Conservation (phyloP, 2,329 filamentous ascomycete genomes). For the Pseudonectria foliicola region DNA sequence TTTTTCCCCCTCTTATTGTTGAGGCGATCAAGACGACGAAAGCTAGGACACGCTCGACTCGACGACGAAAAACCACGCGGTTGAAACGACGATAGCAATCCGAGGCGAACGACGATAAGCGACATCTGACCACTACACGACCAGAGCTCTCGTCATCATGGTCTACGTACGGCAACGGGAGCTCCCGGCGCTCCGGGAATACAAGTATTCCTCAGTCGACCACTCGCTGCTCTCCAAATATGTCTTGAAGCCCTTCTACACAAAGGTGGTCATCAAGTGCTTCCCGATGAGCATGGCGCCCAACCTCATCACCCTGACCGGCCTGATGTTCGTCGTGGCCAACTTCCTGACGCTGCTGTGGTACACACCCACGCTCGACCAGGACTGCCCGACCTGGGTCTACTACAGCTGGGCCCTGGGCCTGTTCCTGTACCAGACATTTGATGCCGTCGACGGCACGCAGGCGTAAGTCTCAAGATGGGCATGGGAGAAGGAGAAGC, state of each 20-base stretch:
- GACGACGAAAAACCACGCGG: too few relatives aligned
- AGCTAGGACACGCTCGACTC: too few relatives aligned
- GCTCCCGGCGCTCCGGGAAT: conserved; percentile 81
- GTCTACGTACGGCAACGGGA: conserved; percentile 92
- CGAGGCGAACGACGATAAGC: background rate
- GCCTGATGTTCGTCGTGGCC: conserved; percentile 80
- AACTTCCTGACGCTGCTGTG: conserved; percentile 90
- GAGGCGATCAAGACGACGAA: too few relatives aligned
- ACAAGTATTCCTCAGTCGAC: conserved; percentile 93
- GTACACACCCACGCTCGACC: conserved; percentile 91
- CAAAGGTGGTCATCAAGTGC: conserved; percentile 82
- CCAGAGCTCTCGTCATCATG: conserved; percentile 46
- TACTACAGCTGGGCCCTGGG: conserved; percentile 88
- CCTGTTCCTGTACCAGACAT: conserved; percentile 94
- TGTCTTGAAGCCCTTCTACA: conserved; percentile 96
- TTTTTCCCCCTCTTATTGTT: too few relatives aligned
- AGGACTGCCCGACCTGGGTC: conserved; percentile 91
- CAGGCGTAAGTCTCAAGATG: conserved; percentile 62
- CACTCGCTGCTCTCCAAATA: conserved; percentile 86
- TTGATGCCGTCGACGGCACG: conserved; percentile 91
- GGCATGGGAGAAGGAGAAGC: background rate
- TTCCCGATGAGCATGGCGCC: conserved; percentile 95
- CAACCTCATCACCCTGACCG: conserved; percentile 80
- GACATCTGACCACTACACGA: conserved; percentile 3
- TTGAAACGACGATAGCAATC: too few relatives aligned